Base-by-base conservation (phyloP, 1,284 basidiomycete genomes). In the Grifola frondosa region DNA sequence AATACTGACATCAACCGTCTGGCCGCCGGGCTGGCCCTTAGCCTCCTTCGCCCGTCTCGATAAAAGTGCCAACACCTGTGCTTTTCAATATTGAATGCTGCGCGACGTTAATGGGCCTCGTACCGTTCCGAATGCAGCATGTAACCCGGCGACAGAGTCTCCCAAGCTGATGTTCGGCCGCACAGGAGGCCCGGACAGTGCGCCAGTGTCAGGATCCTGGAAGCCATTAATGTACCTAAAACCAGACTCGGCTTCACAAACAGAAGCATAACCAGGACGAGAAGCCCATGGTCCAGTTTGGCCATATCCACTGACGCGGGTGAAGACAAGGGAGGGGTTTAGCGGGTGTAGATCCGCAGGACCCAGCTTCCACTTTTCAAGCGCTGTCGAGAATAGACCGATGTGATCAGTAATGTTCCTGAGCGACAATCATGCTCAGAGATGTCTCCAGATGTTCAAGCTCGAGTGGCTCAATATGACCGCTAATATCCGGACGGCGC, bases 1-100 rank as follows among this genome's bases (percentile, higher is more conserved):
- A 20, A 86, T 85, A 62, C 83, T 85, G 15, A 86, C 83, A 54
- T 86, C 83, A n/a, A 86, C 82, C 0, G 74, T 80, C 45, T 74
- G 74, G 6, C 82, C 80, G 0, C 65, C 67, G 8, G 58, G 48
- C 40, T 66, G 59, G 2, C 71, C 71, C 24, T 64, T 60, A 3
- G 58, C 53, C 25, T 57, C 50, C 42, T 68, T 68, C 35, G 68
- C 65, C 36, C 72, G 71, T 33, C 76, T 66, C 8, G 75, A 67
- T 6, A 89, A 70, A 23, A 93, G 72, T 15, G 91, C 91, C 8
- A 94, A 72, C 4, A 90, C 82, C 71, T 84, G 44, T 4, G 2
- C 11, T 19, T 12, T 41, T 13, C n/a, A 19, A 2, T 19, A 23
- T 19, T 41, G 16, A 17, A 15, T n/a, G 9, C 22, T 7, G 23